phyloP scores from a whole-genome alignment of 306 rosid genomes.

The Casuarina equisetifolia region DNA sequence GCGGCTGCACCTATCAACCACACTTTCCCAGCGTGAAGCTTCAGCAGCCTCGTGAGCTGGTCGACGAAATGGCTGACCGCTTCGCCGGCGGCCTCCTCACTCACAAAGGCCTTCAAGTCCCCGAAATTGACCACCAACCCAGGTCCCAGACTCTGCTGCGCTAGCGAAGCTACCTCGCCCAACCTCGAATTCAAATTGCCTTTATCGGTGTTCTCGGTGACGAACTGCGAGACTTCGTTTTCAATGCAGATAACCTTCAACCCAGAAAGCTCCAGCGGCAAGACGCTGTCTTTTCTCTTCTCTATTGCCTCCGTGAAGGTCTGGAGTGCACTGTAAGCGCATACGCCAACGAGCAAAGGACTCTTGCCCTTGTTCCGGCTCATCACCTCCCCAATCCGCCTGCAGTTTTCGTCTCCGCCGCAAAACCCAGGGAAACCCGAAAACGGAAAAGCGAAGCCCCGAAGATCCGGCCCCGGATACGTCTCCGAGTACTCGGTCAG shows the following conservation, averaged over 20 bases:
- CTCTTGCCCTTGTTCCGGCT: constrained; percentile 53
- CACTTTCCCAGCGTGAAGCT: constrained; percentile 50
- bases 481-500: constrained; percentile 43
- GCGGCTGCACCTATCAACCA: constrained; percentile 77
- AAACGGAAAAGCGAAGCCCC: constrained; percentile 48
- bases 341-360: constrained; percentile 82
- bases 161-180: constrained; percentile 39
- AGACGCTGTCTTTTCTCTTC: constrained; percentile 41
- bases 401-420: constrained; percentile 47
- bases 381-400: constrained; percentile 75
- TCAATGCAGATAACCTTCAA: constrained; percentile 49
- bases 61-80: constrained; percentile 40
- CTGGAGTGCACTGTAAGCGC: constrained; percentile 56
- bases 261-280: constrained; percentile 60
- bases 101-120: constrained; percentile 62
- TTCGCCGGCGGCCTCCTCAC: constrained; percentile 19
- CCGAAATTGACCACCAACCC: constrained; percentile 78
- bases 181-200: constrained; percentile 36
- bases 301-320: constrained; percentile 52
- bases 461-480: constrained; percentile 37
- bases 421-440: constrained; percentile 21
- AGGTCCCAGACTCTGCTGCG: constrained; percentile 51
- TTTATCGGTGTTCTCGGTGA: constrained; percentile 33
- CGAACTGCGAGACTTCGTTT: constrained; percentile 39
- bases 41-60: constrained; percentile 50